These are phyloP conservation scores for Tillandsia fasciculata DNA, from an alignment of 176 grass and related monocot species.

Conservation along the genomic window DNA sequence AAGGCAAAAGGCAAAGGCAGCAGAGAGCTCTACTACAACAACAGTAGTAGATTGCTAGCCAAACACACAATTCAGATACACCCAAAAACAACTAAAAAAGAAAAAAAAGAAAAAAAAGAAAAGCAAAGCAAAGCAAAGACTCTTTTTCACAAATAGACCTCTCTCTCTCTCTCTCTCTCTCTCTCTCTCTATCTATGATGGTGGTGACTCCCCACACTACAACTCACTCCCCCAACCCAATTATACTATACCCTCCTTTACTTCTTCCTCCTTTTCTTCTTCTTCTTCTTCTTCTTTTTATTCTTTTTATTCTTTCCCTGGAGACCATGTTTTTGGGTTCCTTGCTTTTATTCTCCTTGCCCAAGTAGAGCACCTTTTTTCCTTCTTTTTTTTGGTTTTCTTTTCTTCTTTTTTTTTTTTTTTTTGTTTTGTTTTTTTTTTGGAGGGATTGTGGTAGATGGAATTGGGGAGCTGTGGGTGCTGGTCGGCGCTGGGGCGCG, in stretches of 20 bases:
- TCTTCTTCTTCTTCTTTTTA: slow-evolving; percentile 17
- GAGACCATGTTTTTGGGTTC: neutral
- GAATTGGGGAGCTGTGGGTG: slow-evolving; percentile 46
- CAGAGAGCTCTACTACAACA: neutral
- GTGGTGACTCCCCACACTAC: slow-evolving; percentile 33
- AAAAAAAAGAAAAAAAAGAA: neutral
- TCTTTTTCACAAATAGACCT: slow-evolving; percentile 20
- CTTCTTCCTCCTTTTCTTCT: slow-evolving; percentile 20
- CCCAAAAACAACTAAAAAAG: neutral
- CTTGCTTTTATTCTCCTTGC: too few species aligned
- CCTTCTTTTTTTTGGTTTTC: slow-evolving; percentile 6
- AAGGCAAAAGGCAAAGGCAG: neutral
- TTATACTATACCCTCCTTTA: slow-evolving; percentile 13
- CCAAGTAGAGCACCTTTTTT: neutral
- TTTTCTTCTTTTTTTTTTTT: neutral
- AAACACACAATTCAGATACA: neutral
- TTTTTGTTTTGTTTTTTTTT: neutral
- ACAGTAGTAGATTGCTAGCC: neutral
- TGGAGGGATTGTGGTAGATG: slow-evolving; percentile 12
- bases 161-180: too few species aligned
- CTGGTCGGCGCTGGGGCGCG: slow-evolving; percentile 57
- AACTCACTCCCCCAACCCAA: slow-evolving; percentile 24
- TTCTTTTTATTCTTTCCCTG: slow-evolving; percentile 2
- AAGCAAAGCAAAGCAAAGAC: slow-evolving; percentile 2
- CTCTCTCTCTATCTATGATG: neutral